These are phyloP conservation scores for Yamadazyma atlantica DNA, from an alignment of 1,139 yeast species.

Conservation along the genomic window DNA sequence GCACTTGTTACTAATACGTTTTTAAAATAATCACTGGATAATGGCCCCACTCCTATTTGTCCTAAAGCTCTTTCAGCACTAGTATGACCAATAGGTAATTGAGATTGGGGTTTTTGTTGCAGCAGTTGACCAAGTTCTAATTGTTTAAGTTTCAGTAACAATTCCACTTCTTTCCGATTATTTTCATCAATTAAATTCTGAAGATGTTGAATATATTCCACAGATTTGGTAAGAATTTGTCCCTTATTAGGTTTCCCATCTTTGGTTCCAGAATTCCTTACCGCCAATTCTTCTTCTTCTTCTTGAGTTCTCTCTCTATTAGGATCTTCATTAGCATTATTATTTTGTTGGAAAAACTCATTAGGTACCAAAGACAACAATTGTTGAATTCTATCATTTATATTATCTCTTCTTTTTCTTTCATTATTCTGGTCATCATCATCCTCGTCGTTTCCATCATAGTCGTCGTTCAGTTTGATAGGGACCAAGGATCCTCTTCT, in stretches of 20 bases:
- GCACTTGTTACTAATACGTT: slow-evolving; percentile 35
- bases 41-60: slow-evolving; percentile 78
- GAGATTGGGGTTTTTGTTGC: slow-evolving; percentile 23
- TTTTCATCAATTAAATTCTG: slow-evolving; percentile 77
- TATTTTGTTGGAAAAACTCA: slow-evolving; percentile 43
- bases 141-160: slow-evolving; percentile 59
- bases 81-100: slow-evolving; percentile 50
- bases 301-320: slow-evolving; percentile 9
- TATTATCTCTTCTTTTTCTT: slow-evolving; percentile 80
- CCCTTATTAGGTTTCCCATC: slow-evolving; percentile 95
- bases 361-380: slow-evolving; percentile 68
- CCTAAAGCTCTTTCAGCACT: slow-evolving; percentile 81
- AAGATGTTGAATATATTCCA: slow-evolving; percentile 73
- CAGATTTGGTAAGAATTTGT: slow-evolving; percentile 79
- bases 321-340: slow-evolving; percentile 5
- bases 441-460: slow-evolving; percentile 25
- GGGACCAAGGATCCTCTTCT: slow-evolving; percentile 37
- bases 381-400: slow-evolving; percentile 87
- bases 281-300: slow-evolving; percentile 28
- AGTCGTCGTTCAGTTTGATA: slow-evolving; percentile 29
- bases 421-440: slow-evolving; percentile 46
- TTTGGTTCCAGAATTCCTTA: slow-evolving; percentile 64
- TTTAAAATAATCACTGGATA: slow-evolving; percentile 52
- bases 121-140: slow-evolving; percentile 41
- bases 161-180: slow-evolving; percentile 76